Base-by-base conservation (phyloP, 768 basidiomycete species). In the Rhodosporidiobolus sp. region DNA sequence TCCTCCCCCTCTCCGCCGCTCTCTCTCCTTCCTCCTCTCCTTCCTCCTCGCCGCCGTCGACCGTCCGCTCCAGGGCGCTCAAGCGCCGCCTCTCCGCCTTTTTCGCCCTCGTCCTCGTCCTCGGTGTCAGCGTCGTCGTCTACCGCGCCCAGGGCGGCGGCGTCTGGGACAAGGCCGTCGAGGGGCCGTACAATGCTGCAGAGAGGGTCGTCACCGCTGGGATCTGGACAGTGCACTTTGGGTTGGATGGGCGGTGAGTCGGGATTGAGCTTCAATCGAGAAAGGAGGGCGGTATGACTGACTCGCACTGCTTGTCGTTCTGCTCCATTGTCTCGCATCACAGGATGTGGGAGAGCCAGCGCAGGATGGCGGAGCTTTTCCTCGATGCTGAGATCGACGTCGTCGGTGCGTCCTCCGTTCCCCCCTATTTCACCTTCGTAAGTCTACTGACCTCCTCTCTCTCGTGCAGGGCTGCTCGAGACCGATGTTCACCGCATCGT, bases 211-310 rank as follows among this genome's bases (percentile, higher is more conserved):
- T 93, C 54, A 88, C 87, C 28, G 88, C 89, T 9, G 92, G 90
- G 6, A 91, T 94, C 38, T 94, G 92, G 92, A 92, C 93, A 0
- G 85, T 95, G 34, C 93, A 95, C 80, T 95, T 95, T 79, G 93
- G 93, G 0, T 83, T 88, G 28, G 87, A 92, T 80, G 87, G 90
- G 73, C 43, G 56, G 46, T 50, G 43, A 16, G 58, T 26, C n/a
- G 28, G 26, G 28, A 8, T 57, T 26, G 48, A 19, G 4, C 17
- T 49, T 20, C 17, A 17, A 19, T 17, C 19, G 48, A 26, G 48
- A 49, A 19, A n/a, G n/a, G n/a, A n/a, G n/a, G n/a, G n/a, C n/a
- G 8, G 14, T 43, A 14, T 43, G 38, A 43, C 38, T 43, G 38
- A 43, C 38, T 43, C 8, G 38, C n/a, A n/a, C n/a, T n/a, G n/a